phyloP scores from a whole-genome alignment of 176 grass and related monocot genomes.

The Triticum turgidum region DNA sequence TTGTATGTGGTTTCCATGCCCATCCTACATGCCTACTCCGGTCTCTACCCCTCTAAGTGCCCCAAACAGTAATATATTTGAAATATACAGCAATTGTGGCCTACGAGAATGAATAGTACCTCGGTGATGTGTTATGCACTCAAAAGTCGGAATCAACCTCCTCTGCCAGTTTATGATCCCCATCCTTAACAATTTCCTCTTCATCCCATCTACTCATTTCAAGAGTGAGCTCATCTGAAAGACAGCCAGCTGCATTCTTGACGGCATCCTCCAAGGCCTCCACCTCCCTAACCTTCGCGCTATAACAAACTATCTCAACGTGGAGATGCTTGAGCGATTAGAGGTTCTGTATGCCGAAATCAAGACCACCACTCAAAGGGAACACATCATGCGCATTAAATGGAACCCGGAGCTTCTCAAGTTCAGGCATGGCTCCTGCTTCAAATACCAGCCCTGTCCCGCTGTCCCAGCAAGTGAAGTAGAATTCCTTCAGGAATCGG shows the following conservation, averaged over 20 bases:
- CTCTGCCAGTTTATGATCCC: slow-evolving; percentile 7
- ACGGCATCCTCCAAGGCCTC: slow-evolving; percentile 13
- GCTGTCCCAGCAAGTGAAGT: not conserved
- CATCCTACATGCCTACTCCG: not conserved
- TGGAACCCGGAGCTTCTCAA: slow-evolving; percentile 9
- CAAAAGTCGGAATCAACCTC: not conserved
- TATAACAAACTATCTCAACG: not conserved
- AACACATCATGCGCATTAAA: not conserved
- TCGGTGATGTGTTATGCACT: not conserved
- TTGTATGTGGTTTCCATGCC: not conserved
- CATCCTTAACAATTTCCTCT: not conserved
- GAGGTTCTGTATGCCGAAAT: slow-evolving; percentile 15
- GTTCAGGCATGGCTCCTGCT: slow-evolving; percentile 4
- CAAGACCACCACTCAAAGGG: not conserved
- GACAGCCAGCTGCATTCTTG: not conserved
- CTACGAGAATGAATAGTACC: slow-evolving; percentile 6
- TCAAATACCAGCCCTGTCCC: not conserved
- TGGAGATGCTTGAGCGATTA: slow-evolving; percentile 10
- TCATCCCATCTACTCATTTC: slow-evolving; percentile 32
- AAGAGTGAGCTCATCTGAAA: not conserved
- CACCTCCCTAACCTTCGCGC: not conserved
- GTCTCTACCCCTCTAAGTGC: not conserved
- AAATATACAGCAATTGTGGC: not conserved
- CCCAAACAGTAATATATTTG: not conserved
- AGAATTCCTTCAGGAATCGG: not conserved